These are phyloP conservation scores for Herpotrichia juniperi DNA, from an alignment of 2,329 filamentous ascomycete species.

Conservation along the genomic window DNA sequence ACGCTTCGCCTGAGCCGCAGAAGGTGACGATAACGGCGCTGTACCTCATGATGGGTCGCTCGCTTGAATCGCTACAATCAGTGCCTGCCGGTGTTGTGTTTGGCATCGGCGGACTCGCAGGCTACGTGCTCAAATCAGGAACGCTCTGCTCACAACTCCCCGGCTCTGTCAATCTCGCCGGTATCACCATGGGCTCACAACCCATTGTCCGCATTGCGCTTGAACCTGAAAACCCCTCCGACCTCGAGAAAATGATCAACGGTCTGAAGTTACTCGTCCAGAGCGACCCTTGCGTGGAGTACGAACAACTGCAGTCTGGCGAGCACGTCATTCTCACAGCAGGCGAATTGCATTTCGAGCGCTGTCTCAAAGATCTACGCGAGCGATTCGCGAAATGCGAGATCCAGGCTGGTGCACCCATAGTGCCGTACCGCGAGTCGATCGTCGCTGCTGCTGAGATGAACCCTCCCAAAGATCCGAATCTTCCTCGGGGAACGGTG, in stretches of 20 bases:
- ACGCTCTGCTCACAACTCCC: conserved; percentile 88
- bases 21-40: conserved; percentile 85
- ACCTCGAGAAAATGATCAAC: conserved; percentile 92
- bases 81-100: conserved; percentile 96
- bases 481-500: conserved; percentile 82
- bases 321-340: conserved; percentile 96
- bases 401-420: conserved; percentile 90
- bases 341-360: conserved; percentile 90
- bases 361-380: conserved; percentile 89
- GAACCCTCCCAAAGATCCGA: conserved; percentile 84
- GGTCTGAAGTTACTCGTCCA: conserved; percentile 88
- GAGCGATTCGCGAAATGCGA: conserved; percentile 94
- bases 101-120: conserved; percentile 89
- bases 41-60: conserved; percentile 95
- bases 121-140: conserved; percentile 92
- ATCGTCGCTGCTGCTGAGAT: conserved; percentile 90
- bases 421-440: conserved; percentile 94
- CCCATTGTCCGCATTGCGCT: conserved; percentile 95
- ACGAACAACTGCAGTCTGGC: conserved; percentile 89
- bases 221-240: conserved; percentile 88
- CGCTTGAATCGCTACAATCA: conserved; percentile 78
- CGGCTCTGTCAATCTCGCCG: conserved; percentile 88
- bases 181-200: conserved; percentile 78
- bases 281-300: conserved; percentile 93
- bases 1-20: conserved; percentile 73